Evolutionary conservation across 2,329 filamentous ascomycete species (phyloP), one percentile per base, ranked within the genome.

Genomic region (Talaromyces sp.): DNA sequence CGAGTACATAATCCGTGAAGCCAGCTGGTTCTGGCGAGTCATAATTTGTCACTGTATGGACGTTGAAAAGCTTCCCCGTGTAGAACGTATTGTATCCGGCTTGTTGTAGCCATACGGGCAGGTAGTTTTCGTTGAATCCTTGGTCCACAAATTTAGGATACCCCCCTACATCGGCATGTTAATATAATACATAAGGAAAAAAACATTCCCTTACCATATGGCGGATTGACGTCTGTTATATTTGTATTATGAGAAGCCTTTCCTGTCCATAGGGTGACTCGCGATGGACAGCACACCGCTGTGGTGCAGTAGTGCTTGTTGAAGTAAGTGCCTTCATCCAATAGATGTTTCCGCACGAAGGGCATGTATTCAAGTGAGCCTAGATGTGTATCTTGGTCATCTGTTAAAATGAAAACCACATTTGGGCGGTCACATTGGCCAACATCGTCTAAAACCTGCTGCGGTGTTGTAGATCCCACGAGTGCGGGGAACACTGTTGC

Each of bases 1-100:
- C 8, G 14, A 31, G 51, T 53, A 53, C 81, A 6, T 81, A 84
- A 8, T 77, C 79, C 12, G 79, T 88, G 78, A 84, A 90, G 0
- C 86, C 87, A 0, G 77, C 79, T 0, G 82, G 79, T 48, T 74
- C 79, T 0, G 86, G 82, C 3, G 77, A 75, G 67, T 87, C 74
- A 68, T 88, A 90, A 61, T 88, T 90, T 0, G 78, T 67, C 1
- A 83, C 76, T 0, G 77, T 83, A 56, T 89, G 86, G 0, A 81
- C 78, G 64, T 91, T 91, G 74, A 88, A 87, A 4, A 90, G 76
- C 68, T 91, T 91, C 14, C 73, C 88, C 0, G 83, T 84, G 66
- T 90, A 91, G 67, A 88, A 90, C 0, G 88, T 90, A 64, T 84
- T 83, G 68, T 90, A 90, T 0, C 87, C 87, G 0, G 82, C 83